Evolutionary conservation across 106 monocot species (phyloP), one percentile per base, ranked within the genome.

Genomic region (Xerophyta viscosa): DNA sequence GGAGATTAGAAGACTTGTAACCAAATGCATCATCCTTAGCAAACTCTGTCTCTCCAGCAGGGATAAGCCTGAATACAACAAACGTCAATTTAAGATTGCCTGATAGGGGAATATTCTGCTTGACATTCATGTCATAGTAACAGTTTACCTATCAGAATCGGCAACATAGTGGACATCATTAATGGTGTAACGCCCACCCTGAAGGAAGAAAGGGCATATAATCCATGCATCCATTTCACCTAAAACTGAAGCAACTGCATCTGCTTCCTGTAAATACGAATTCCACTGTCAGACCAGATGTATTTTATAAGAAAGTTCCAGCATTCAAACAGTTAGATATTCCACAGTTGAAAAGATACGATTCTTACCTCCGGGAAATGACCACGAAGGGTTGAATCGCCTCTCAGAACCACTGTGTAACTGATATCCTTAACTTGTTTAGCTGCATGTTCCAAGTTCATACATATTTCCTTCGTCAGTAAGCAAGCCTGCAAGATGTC

Each of bases 181-280:
- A 60, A 96, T 85, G 47, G 94, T 96, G 61, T 85, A 96, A 25
- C 94, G 77, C 3, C 94, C 94, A 50, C 94, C 94, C 50, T 96
- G 94, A 51, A 88, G 76, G 64, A 96, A 96, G 66, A 96, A 96
- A 66, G 94, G 94, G 46, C 88, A 88, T 31, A 96, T 82, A 30
- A 96, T 77, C 94, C 94, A 96, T 58, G 88, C 88, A 78, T 96
- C 94, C 81, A 96, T 88, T 62, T 96, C 94, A 37, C 94, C 94
- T 41, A 96, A 57, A 27, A 85, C 70, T 25, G 94, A 96, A 56
- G 82, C 69, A 46, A 70, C 82, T 46, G 94, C 94, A 74, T 96
- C 85, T 41, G 85, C 84, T 82, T 96, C 94, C 94, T 96, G 63
- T 1, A 66, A 64, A 43, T 20, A 42, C 42, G 30, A 22, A 21